Conservation (phyloP, 2,329 filamentous ascomycete species). For the Aspergillus bombycis region DNA sequence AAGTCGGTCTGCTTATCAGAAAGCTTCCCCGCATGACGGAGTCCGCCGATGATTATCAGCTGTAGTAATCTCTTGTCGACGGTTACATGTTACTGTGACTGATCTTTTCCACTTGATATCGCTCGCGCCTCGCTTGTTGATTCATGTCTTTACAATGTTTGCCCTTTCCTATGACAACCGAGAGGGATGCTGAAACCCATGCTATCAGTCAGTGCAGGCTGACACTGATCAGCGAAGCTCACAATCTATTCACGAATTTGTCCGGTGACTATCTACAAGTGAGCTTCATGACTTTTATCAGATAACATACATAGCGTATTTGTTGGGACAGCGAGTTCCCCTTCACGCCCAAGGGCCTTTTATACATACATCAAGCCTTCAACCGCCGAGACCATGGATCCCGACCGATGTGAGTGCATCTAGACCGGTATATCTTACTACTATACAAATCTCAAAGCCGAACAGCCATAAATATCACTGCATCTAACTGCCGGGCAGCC, state of each 20-base stretch:
- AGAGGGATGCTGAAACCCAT: no score
- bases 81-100: not conserved
- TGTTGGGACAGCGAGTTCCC: no score
- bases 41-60: not conserved
- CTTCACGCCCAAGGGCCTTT: no score
- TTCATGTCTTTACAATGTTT: not conserved
- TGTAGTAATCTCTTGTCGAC: not conserved
- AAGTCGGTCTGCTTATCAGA: not conserved
- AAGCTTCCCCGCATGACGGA: not conserved
- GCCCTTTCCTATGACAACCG: not conserved
- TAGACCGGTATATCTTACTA: not conserved
- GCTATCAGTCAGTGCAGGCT: no score
- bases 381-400: no score
- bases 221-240: no score
- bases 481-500: fast-evolving
- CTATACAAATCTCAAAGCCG: not conserved
- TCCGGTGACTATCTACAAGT: no score
- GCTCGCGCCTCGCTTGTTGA: not conserved
- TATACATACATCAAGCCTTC: no score
- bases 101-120: not conserved
- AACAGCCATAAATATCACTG: not conserved
- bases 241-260: no score
- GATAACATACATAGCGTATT: no score
- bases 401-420: not conserved
- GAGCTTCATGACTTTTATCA: no score